Base-by-base conservation (phyloP, 2,329 filamentous ascomycete genomes). In the Fusarium fujikuroi region DNA sequence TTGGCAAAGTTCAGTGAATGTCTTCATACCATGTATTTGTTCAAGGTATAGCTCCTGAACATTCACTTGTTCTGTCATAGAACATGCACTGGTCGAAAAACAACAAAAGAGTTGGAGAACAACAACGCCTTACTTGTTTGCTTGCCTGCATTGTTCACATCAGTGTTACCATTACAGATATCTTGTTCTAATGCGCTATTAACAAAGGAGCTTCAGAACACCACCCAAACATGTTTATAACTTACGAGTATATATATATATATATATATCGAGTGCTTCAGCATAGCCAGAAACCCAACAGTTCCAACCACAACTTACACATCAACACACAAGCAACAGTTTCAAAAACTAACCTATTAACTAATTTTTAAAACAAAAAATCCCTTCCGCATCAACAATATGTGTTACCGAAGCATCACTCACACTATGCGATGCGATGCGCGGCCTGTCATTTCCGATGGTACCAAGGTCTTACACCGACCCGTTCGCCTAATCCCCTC, bases 341-440 rank as follows among this genome's bases (percentile, higher is more conserved):
- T 54, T 18, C 43, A 60, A 46, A 34, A 59, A 15, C 40, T 30
- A 43, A 23, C 15, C 8, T 15, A 53, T 39, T 50, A 16, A n/a
- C 16, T 32, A 42, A 7, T 21, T 42, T n/a, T 50, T 37, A 23
- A 37, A 52, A 40, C 63, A 52, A 11, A n/a, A 23, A 23, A 56
- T 30, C 50, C 50, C 14, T 53, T 28, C 37, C n/a, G 21, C 18
- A 65, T 32, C 50, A 12, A 8, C 36, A 59, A 16, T 32, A 79
- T 78, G 77, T 79, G 77, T 42, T 77, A 76, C 42, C 71, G 65
- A n/a, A 65, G 76, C 25, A 32, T 74, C 53, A 76, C 70, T 8
- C 80, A 81, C 64, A 77, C 66, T 6, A 68, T 80, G 52, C 50
- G 61, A 18, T 81, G 80, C 75, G 79, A 81, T 57, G 58, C 71